Evolutionary conservation across 2,329 filamentous ascomycete genomes (phyloP).

Genomic region (Bipolaris victoriae): DNA sequence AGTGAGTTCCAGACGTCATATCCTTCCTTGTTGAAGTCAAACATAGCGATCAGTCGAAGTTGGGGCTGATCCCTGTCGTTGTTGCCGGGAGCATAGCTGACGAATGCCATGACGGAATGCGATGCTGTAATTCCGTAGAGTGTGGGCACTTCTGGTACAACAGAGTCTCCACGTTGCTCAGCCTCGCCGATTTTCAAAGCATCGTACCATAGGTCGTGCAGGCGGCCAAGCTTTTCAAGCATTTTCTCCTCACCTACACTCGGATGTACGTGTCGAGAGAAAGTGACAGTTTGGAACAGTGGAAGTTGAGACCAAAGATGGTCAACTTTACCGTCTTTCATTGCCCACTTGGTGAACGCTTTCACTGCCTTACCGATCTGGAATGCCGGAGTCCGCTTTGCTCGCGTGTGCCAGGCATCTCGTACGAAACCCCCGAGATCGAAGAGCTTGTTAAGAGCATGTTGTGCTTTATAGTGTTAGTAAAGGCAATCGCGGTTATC

Average conservation of each 20-base stretch:
- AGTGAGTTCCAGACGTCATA: conserved; percentile 68
- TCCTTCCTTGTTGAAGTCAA: conserved; percentile 59
- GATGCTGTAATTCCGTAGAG: conserved; percentile 62
- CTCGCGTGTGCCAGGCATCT: conserved; percentile 54
- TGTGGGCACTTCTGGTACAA: conserved; percentile 50
- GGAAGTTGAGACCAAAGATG: conserved; percentile 47
- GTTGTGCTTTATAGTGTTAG: conserved; percentile 52
- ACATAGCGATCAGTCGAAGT: conserved; percentile 56
- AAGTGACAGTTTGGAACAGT: conserved; percentile 55
- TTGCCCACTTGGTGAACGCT: conserved; percentile 61
- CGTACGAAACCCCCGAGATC: conserved; percentile 59
- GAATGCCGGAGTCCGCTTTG: conserved; percentile 46
- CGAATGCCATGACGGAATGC: conserved; percentile 59
- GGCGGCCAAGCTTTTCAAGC: conserved; percentile 51
- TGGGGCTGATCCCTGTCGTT: conserved; percentile 27
- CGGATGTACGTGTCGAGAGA: conserved; percentile 49
- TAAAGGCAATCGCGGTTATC: neutral
- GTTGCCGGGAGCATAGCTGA: conserved; percentile 55
- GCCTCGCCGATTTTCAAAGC: conserved; percentile 37
- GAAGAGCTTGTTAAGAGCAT: conserved; percentile 58
- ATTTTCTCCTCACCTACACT: conserved; percentile 51
- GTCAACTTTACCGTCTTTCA: conserved; percentile 56
- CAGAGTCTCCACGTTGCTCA: conserved; percentile 8
- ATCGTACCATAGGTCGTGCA: conserved; percentile 53
- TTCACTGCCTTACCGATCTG: conserved; percentile 52